Conservation (phyloP, 441 rosid species). For the Euphorbia schlechtendalii region DNA sequence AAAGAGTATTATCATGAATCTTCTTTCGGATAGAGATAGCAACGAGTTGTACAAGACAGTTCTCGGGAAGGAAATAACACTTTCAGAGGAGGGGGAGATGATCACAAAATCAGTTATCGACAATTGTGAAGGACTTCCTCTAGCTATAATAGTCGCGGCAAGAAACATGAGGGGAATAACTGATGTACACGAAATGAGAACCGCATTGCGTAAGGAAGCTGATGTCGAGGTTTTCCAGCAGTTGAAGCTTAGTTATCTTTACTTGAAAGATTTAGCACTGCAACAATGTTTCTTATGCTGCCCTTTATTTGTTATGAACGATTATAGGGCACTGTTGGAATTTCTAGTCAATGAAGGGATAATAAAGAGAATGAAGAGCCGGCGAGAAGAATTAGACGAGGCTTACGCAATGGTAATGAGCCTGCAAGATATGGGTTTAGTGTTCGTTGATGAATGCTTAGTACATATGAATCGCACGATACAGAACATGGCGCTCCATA, state of each 20-base stretch:
- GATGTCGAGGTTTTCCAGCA: background rate
- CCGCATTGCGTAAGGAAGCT: background rate
- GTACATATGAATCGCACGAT: background rate
- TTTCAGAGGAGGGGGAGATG: background rate
- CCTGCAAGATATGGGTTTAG: background rate
- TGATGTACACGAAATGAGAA: background rate
- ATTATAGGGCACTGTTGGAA: too few relatives aligned
- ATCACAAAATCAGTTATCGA: background rate
- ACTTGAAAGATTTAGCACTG: background rate
- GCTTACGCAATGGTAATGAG: conserved; percentile 7
- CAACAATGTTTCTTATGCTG: background rate
- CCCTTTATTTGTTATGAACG: background rate
- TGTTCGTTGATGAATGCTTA: too few relatives aligned
- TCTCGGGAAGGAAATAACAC: background rate
- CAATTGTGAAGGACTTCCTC: background rate
- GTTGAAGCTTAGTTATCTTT: background rate
- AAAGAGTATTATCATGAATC: background rate
- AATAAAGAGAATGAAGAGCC: background rate
- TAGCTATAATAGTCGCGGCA: background rate
- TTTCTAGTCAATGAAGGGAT: conserved; percentile 3
- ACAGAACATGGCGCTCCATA: conserved; percentile 3
- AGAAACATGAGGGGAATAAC: conserved; percentile 8
- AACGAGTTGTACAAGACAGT: background rate
- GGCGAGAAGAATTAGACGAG: background rate
- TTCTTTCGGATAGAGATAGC: background rate